Base-by-base conservation (phyloP, 2,329 filamentous ascomycete species). In the Phialophora chinensis region DNA sequence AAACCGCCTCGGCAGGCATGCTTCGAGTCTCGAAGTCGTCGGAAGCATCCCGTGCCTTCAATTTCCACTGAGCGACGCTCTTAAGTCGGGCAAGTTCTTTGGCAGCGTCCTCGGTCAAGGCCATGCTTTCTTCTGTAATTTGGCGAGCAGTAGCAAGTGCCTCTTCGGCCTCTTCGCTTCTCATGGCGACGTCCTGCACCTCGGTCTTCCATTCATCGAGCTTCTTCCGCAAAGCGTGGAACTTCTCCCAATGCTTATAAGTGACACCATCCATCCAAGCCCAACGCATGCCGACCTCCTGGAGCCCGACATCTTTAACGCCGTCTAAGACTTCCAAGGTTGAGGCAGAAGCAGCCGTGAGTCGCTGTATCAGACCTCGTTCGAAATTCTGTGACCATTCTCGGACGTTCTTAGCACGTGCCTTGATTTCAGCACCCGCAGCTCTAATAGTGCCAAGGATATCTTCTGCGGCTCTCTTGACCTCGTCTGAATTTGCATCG, bases 191-290 rank as follows among this genome's bases (percentile, higher is more conserved):
- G 66, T 88, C 84, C 75, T 92, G 89, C 56, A 99, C 88, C 72
- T 96, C 91, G 42, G 87, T 84, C 63, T 91, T 90, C 93, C 94
- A 97, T 73, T 92, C 88, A 56, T 90, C 89, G 60, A 97, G 91
- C 12, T 91, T 90, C 62, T 86, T 87, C 81, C 91, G 96, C 65
- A 99, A 83, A 66, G 91, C 88, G 77, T 98, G 93, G 75, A 97
- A 99, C 77, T 94, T 95, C 66, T 90, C 88, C 95, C 95, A 99
- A 77, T 99, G 93, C 77, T 96, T 93, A 83, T 99, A 97, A 1
- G 94, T 96, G 68, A 99, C 87, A 35, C 92, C 92, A 65, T 98
- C 93, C 81, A 93, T 95, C 90, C 92, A 96, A 12, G 94, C 93
- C 93, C 95, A 99, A 66, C 81, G 85, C 88, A 96, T 94, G 64